phyloP scores from a whole-genome alignment of 129 eudicot genomes.

The Gnaphalium uliginosum region DNA sequence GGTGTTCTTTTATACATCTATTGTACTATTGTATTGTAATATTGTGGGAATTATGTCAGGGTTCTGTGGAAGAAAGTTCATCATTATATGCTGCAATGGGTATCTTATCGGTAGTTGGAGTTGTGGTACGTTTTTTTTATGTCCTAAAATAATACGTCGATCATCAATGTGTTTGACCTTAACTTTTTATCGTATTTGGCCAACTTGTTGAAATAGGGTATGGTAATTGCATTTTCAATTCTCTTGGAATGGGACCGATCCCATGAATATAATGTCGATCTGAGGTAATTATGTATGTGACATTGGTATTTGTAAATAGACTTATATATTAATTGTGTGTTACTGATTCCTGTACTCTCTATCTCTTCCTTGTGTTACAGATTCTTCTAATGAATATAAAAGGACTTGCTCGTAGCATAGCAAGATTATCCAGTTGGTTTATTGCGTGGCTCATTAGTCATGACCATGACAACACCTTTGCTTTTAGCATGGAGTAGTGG shows the following conservation, averaged over 20 bases:
- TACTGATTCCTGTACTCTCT: neutral
- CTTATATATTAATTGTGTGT: neutral
- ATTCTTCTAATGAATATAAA: conserved; percentile 88
- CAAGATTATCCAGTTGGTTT: conserved; percentile 81
- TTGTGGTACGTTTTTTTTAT: conserved; percentile 65
- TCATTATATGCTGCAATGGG: conserved; percentile 59
- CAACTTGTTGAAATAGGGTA: conserved; percentile 47
- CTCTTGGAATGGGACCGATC: conserved; percentile 96
- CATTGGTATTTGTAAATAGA: neutral
- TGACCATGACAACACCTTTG: conserved; percentile 84
- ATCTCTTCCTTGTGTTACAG: conserved; percentile 36
- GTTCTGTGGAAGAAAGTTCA: conserved; percentile 47
- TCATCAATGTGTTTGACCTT: neutral
- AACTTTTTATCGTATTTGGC: conserved; percentile 21
- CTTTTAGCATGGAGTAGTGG: conserved; percentile 84
- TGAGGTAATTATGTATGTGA: conserved; percentile 48
- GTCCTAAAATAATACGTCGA: neutral
- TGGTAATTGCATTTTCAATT: conserved; percentile 74
- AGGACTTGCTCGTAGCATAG: conserved; percentile 92
- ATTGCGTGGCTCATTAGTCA: conserved; percentile 73
- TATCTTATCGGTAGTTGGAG: conserved; percentile 77
- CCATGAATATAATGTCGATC: conserved; percentile 99
- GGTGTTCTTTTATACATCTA: neutral
- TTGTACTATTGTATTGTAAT: neutral
- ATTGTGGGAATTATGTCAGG: conserved; percentile 42